Percentiles rank a stretch among this genome's conserved stretches.
Conservation (phyloP, 2,329 filamentous ascomycete genomes). For the Scytalidium sp. region DNA sequence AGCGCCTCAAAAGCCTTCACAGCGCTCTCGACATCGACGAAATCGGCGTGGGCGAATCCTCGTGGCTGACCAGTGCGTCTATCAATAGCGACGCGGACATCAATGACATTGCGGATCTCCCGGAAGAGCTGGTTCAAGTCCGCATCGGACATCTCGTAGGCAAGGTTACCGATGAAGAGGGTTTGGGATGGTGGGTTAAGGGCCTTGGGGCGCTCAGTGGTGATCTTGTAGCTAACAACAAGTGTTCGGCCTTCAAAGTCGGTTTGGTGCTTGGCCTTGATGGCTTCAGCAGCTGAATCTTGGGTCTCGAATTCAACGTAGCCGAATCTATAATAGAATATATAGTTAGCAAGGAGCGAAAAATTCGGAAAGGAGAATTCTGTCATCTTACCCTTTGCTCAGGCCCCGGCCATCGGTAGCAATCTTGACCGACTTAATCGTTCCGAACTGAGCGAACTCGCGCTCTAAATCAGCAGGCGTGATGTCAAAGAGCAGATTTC, state of each 20-base stretch:
- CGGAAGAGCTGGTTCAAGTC: constrained; percentile 79
- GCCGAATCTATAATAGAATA: constrained; percentile 51
- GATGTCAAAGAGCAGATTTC: constrained; percentile 69
- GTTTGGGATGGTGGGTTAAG: constrained; percentile 56
- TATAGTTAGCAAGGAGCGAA: background rate
- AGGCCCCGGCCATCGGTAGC: constrained; percentile 59
- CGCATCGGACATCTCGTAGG: constrained; percentile 79
- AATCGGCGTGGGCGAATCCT: constrained; percentile 84
- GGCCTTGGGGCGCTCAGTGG: constrained; percentile 13
- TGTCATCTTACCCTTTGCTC: constrained; percentile 61
- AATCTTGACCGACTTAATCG: constrained; percentile 49
- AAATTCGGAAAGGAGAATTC: constrained; percentile 1
- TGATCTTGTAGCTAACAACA: constrained; percentile 52
- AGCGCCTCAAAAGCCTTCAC: constrained; percentile 55
- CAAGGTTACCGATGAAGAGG: constrained; percentile 82
- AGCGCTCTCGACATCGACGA: constrained; percentile 66
- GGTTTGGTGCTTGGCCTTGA: constrained; percentile 55
- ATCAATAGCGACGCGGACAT: constrained; percentile 81
- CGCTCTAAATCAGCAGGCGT: constrained; percentile 55
- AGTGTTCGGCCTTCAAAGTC: constrained; percentile 63
- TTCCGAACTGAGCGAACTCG: constrained; percentile 56
- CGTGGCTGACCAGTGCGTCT: constrained; percentile 74
- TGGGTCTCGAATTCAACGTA: constrained; percentile 59
- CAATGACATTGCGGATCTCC: constrained; percentile 64
- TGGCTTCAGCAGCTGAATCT: constrained; percentile 51